Percentiles rank a stretch among this genome's conserved stretches.
phyloP scores from a whole-genome alignment of 1,284 basidiomycete genomes.

The Xerocomus amazonicus region DNA sequence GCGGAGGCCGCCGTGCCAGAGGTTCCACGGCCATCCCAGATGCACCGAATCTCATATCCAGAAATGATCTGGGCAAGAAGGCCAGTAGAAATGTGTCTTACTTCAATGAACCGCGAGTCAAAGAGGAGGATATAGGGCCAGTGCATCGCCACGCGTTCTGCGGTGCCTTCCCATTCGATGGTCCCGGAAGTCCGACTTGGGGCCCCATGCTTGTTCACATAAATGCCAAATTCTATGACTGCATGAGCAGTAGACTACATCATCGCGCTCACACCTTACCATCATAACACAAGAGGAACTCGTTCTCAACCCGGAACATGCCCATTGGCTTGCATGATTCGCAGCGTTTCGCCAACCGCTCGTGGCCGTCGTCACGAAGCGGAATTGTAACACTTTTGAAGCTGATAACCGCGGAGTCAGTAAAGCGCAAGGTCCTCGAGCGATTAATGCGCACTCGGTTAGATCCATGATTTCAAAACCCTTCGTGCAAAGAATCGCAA shows the following conservation, averaged over 20 bases:
- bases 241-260: conserved; percentile 8
- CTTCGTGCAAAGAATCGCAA: conserved; percentile 88
- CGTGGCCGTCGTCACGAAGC: conserved; percentile 69
- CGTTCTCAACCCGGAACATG: conserved; percentile 88
- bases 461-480: conserved; percentile 99
- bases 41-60: conserved; percentile 76
- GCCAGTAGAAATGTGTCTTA: conserved; percentile 83
- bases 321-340: conserved; percentile 83
- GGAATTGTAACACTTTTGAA: conserved; percentile 89
- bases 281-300: conserved; percentile 92
- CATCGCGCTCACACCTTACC: conserved; percentile 45
- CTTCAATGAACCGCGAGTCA: conserved; percentile 89
- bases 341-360: conserved; percentile 75
- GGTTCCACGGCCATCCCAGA: conserved; percentile 80
- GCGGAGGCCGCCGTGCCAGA: conserved; percentile 36
- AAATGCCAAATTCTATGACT: conserved; percentile 83
- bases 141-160: conserved; percentile 84
- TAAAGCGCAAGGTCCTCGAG: neutral
- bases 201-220: conserved; percentile 84
- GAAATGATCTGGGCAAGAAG: conserved; percentile 88
- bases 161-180: conserved; percentile 95
- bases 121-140: conserved; percentile 89
- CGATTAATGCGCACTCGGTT: conserved; percentile 58
- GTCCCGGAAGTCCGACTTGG: conserved; percentile 70
- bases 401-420: conserved; percentile 37